A percentile compares a stretch with the other conserved stretches of the same genome.
These are phyloP conservation scores for Umbelopsis sp. DNA, from an alignment of 192 early-diverging fungal genomes.

Conservation along the genomic window DNA sequence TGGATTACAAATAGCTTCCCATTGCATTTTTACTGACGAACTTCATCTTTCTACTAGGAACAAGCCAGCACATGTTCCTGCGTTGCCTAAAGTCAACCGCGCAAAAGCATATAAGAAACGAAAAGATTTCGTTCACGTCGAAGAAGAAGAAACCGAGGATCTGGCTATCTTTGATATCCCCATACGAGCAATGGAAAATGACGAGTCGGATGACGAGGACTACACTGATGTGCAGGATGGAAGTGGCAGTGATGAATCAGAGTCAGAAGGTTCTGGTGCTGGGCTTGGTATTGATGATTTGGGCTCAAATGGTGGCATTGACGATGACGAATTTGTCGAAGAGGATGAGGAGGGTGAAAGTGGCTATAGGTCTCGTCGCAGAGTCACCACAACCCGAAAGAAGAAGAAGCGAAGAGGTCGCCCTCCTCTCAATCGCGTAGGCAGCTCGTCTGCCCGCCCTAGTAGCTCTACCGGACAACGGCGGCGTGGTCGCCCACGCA, in stretches of 20 bases:
- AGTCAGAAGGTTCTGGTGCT: constrained; percentile 21
- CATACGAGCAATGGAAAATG: constrained; percentile 12
- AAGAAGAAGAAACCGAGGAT: constrained; percentile 36
- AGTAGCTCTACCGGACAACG: neutral
- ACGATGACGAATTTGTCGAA: constrained; percentile 29
- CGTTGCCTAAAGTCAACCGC: constrained; percentile 28
- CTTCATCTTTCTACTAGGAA: neutral
- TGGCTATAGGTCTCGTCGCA: constrained; percentile 21
- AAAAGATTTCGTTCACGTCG: constrained; percentile 37
- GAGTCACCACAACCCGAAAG: constrained; percentile 27
- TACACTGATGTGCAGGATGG: constrained; percentile 31
- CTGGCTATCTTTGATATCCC: constrained; percentile 18
- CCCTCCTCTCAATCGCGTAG: neutral
- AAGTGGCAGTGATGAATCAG: constrained; percentile 5
- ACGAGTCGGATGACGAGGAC: constrained; percentile 45
- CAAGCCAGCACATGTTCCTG: constrained; percentile 22
- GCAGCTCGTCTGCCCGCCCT: neutral
- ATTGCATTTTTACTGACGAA: too few species aligned
- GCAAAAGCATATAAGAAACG: constrained; percentile 29
- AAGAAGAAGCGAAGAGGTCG: constrained; percentile 13
- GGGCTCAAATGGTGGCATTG: neutral
- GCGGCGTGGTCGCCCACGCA: constrained; percentile 8
- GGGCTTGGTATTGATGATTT: neutral
- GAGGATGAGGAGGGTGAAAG: constrained; percentile 45
- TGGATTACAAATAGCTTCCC: too few species aligned